Evolutionary conservation across 2,329 filamentous ascomycete genomes (phyloP).

Genomic region (Fusarium acutatum): DNA sequence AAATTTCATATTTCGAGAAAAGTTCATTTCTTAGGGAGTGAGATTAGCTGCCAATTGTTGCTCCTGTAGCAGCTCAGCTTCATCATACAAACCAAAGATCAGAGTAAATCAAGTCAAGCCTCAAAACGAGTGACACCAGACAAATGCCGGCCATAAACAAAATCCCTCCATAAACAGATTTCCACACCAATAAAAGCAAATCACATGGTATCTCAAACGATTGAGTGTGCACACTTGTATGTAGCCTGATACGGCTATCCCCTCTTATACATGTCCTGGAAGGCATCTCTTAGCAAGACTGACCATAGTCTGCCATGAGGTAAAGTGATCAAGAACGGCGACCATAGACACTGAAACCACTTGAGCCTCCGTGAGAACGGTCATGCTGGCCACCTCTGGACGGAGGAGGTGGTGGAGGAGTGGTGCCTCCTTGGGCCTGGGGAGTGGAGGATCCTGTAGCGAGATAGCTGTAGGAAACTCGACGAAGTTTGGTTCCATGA

Average conservation of each 20-base stretch:
- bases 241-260: slow-evolving; percentile 12
- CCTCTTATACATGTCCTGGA: slow-evolving; percentile 32
- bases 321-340: slow-evolving; percentile 3
- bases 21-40: background rate
- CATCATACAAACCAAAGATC: background rate
- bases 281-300: slow-evolving; percentile 28
- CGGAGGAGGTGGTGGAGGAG: slow-evolving; percentile 24
- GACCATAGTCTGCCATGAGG: background rate
- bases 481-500: slow-evolving; percentile 36
- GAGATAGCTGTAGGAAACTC: slow-evolving; percentile 35
- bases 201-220: slow-evolving; percentile 27
- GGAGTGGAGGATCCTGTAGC: slow-evolving; percentile 8
- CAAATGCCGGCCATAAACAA: slow-evolving; percentile 2
- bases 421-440: slow-evolving; percentile 4
- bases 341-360: slow-evolving; percentile 22
- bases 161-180: background rate
- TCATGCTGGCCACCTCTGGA: slow-evolving; percentile 19
- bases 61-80: background rate
- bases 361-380: slow-evolving; percentile 19
- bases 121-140: slow-evolving; percentile 12
- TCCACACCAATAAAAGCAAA: slow-evolving; percentile 1
- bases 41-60: background rate
- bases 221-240: slow-evolving; percentile 26
- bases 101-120: background rate
- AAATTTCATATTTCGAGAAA: background rate